Evolutionary conservation across 495 filamentous ascomycete genomes (phyloP).

Genomic region (Aspergillus kassunensis): DNA sequence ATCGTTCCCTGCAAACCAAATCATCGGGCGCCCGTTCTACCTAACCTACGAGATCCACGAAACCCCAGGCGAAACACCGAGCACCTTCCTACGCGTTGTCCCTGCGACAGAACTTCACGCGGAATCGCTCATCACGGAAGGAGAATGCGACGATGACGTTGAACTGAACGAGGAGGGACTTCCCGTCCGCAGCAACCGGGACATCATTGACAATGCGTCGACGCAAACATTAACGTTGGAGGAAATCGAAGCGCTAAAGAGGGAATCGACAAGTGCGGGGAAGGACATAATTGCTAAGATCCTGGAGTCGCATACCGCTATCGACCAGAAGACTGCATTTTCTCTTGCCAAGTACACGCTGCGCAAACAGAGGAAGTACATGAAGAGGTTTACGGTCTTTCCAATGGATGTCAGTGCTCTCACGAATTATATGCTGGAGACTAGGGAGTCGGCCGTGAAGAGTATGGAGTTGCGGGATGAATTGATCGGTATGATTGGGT

Average conservation of each 20-base stretch:
- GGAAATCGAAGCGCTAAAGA: conserved; percentile 91
- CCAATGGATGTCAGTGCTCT: conserved; percentile 76
- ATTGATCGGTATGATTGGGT: conserved; percentile 66
- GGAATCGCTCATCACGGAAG: conserved; percentile 60
- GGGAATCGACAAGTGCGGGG: conserved; percentile 68
- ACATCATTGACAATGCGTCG: conserved; percentile 73
- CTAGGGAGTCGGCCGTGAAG: conserved; percentile 64
- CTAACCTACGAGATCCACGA: conserved; percentile 87
- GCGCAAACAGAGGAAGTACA: conserved; percentile 89
- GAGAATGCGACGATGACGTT: conserved; percentile 45
- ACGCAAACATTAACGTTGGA: conserved; percentile 77
- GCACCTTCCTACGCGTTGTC: conserved; percentile 69
- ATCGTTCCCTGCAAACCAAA: conserved; percentile 75
- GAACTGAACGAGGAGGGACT: conserved; percentile 53
- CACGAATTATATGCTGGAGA: conserved; percentile 66
- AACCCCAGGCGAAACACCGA: conserved; percentile 54
- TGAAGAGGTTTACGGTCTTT: conserved; percentile 76
- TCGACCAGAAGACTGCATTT: conserved; percentile 93
- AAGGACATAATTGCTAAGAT: conserved; percentile 86
- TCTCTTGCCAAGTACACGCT: conserved; percentile 92
- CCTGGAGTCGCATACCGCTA: conserved; percentile 72
- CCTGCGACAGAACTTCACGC: conserved; percentile 77
- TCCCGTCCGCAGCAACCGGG: conserved; percentile 72
- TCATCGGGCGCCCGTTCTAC: conserved; percentile 85
- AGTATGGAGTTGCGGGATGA: conserved; percentile 91